Percentiles rank a stretch among this genome's conserved stretches.
These are phyloP conservation scores for Warburgia ugandensis DNA, from an alignment of 164 flowering plant genomes.

Conservation along the genomic window DNA sequence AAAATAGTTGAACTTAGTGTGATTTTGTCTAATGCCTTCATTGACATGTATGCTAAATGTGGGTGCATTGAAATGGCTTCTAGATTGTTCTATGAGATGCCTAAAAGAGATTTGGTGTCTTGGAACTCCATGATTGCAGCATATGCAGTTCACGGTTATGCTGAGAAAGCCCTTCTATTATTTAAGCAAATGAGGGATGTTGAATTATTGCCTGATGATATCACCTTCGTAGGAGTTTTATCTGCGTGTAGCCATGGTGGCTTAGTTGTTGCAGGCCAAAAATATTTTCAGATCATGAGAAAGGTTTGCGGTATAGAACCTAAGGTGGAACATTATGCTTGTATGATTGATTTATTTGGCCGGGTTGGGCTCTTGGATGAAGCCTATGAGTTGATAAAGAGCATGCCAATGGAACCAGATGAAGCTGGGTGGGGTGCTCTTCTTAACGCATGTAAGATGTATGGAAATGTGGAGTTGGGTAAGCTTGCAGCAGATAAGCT, in stretches of 20 bases:
- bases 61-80: constrained; percentile 36
- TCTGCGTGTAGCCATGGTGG: constrained; percentile 56
- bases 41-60: constrained; percentile 59
- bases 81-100: constrained; percentile 26
- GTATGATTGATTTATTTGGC: constrained; percentile 46
- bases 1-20: constrained; percentile 24
- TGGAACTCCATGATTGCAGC: constrained; percentile 51
- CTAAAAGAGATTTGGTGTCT: constrained; percentile 36
- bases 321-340: constrained; percentile 45
- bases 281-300: constrained; percentile 30
- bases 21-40: constrained; percentile 37
- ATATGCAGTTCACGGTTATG: constrained; percentile 41
- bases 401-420: constrained; percentile 47
- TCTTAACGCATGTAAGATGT: constrained; percentile 40
- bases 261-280: constrained; percentile 27
- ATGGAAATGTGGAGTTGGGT: constrained; percentile 43
- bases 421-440: constrained; percentile 61
- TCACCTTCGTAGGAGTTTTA: constrained; percentile 43
- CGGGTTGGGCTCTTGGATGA: constrained; percentile 40
- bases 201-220: constrained; percentile 32
- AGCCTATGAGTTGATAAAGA: constrained; percentile 30
- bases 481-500: constrained; percentile 34
- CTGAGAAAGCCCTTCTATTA: constrained; percentile 27
- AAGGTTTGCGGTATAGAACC: constrained; percentile 26
- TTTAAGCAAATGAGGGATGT: constrained; percentile 30